Evolutionary conservation across 371 early-diverging fungal genomes (phyloP).

Genomic region (Mucor irregularis): DNA sequence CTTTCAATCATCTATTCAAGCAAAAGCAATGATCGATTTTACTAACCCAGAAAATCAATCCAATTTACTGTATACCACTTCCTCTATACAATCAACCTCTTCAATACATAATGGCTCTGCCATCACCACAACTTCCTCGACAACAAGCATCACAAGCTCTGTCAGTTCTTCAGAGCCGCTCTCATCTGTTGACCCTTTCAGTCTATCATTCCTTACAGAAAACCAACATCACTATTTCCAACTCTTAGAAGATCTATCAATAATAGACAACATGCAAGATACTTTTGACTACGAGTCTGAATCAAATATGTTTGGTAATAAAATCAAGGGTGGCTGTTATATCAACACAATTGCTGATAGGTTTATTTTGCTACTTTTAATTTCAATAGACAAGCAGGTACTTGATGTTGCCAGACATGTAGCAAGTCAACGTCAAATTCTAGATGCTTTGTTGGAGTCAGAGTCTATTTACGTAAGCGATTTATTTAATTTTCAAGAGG

Average conservation of each 20-base stretch:
- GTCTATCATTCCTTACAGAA: constrained; percentile 13
- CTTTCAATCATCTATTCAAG: too few species aligned
- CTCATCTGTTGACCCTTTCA: constrained; percentile 1
- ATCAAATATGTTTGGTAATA: constrained; percentile 2
- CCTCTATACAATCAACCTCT: too few species aligned
- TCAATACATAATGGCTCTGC: neutral
- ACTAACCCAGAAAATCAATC: constrained; percentile 1
- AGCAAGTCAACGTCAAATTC: constrained; percentile 9
- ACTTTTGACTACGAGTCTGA: constrained; percentile 7
- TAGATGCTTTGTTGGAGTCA: constrained; percentile 13
- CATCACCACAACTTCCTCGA: neutral
- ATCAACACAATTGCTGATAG: neutral
- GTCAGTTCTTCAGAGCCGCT: neutral
- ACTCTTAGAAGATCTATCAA: constrained; percentile 19
- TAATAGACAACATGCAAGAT: constrained; percentile 16
- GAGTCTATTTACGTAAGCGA: constrained; percentile 18
- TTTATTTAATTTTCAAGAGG: constrained; percentile 20
- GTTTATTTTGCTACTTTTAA: neutral
- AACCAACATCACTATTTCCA: neutral
- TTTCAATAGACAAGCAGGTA: constrained; percentile 15
- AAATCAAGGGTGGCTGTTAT: too few species aligned
- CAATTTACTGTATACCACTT: too few species aligned
- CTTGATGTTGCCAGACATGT: constrained; percentile 17
- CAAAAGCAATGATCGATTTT: neutral
- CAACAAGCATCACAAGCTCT: neutral